phyloP scores from a whole-genome alignment of 2,329 filamentous ascomycete genomes.

The Rhynchosporium graminicola region DNA sequence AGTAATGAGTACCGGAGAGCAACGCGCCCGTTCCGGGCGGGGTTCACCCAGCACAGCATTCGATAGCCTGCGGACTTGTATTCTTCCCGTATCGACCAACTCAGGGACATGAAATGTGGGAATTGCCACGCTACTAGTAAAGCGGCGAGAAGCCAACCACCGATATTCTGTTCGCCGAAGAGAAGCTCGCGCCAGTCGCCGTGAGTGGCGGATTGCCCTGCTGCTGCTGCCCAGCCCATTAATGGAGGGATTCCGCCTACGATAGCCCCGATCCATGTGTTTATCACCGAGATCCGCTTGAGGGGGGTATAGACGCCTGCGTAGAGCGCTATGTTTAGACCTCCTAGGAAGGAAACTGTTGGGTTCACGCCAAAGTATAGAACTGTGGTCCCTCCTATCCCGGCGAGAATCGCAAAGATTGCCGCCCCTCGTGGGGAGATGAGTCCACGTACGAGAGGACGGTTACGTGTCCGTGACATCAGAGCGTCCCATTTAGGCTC shows the following conservation, averaged over 20 bases:
- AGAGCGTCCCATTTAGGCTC: slow-evolving; percentile 86
- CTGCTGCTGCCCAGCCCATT: slow-evolving; percentile 97
- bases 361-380: slow-evolving; percentile 92
- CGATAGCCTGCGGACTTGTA: slow-evolving; percentile 71
- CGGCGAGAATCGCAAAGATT: slow-evolving; percentile 76
- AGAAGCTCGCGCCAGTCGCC: slow-evolving; percentile 78
- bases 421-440: slow-evolving; percentile 71
- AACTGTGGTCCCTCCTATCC: slow-evolving; percentile 65
- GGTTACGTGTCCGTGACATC: slow-evolving; percentile 90
- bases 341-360: slow-evolving; percentile 83
- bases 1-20: slow-evolving; percentile 82
- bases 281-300: slow-evolving; percentile 81
- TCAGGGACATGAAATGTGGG: slow-evolving; percentile 94
- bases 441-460: slow-evolving; percentile 82
- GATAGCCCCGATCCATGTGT: slow-evolving; percentile 93
- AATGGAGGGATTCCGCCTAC: slow-evolving; percentile 92
- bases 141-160: slow-evolving; percentile 85
- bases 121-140: slow-evolving; percentile 97
- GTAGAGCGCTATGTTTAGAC: slow-evolving; percentile 83
- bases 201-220: slow-evolving; percentile 78
- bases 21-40: slow-evolving; percentile 80
- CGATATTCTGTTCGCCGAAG: slow-evolving; percentile 66
- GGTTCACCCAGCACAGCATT: slow-evolving; percentile 86
- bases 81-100: slow-evolving; percentile 85
- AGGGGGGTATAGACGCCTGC: slow-evolving; percentile 90